Base-by-base conservation (phyloP, 2,329 filamentous ascomycete genomes). In the Endoconidiophora polonica region DNA sequence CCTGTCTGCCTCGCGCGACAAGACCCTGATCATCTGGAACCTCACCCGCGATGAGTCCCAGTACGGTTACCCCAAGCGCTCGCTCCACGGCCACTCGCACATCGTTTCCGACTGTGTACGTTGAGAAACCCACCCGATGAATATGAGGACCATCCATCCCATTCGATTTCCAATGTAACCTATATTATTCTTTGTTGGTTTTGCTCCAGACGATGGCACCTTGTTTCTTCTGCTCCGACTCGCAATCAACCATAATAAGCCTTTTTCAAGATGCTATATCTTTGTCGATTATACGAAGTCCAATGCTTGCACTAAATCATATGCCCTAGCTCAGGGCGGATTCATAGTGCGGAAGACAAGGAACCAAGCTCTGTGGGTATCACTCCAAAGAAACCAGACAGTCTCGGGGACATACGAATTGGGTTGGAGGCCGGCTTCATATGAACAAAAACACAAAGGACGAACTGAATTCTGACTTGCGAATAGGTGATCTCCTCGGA, bases 11-110 rank as follows among this genome's bases (percentile, higher is more conserved):
- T 86, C 80, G 68, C 87, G 91, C 74, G 91, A 98, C 80, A 95
- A 96, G 84, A 86, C 85, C 61, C 77, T 98, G 69, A 98, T 98
- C 76, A 94, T 98, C 81, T 98, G 91, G 91, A 94, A 95, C 80
- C 79, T 98, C 66, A 96, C 91, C 71, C 90, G 91, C 73, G 88
- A 96, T 72, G 91, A 96, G 76, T 81, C 81, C 68, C 83, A 86
- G 68, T 98, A 96, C 79, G 91, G 91, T 64, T 94, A 94, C 79
- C 91, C 91, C 67, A 96, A 98, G 82, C 83, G 91, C 74, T 93
- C 86, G 67, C 87, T 98, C 62, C 83, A 93, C 75, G 91, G 91
- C 66, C 91, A 98, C 80, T 95, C 88, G 59, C 91, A 98, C 83
- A 98, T 98, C 70, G 88, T 98, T 68, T 96, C 91, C 70, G 91